Conservation (phyloP, 2,329 filamentous ascomycete species). For the Venturia pyrina region DNA sequence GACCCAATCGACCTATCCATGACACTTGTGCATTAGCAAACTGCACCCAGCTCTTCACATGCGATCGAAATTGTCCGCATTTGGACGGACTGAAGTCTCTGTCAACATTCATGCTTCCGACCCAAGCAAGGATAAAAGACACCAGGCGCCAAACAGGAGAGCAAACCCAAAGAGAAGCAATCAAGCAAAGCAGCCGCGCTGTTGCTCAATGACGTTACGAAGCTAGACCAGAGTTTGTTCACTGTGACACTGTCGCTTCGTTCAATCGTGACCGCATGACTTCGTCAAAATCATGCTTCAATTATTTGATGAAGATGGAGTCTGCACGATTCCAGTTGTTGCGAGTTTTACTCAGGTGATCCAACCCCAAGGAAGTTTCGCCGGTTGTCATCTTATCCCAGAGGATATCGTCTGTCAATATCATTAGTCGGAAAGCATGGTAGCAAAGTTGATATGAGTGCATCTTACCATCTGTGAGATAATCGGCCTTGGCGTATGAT, state of each 20-base stretch:
- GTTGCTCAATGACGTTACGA: not conserved
- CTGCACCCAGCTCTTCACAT: not conserved
- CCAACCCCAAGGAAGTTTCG: slow-evolving; percentile 41
- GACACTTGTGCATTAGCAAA: not conserved
- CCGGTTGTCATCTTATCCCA: slow-evolving; percentile 30
- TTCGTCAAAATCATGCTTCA: not conserved
- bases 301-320: slow-evolving; percentile 53
- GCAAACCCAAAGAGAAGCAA: not conserved
- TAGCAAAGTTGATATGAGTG: not conserved
- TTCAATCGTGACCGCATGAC: not conserved
- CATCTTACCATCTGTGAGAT: slow-evolving; percentile 74
- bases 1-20: not conserved
- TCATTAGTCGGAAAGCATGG: slow-evolving; percentile 13
- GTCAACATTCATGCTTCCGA: not conserved
- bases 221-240: not conserved
- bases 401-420: slow-evolving; percentile 34
- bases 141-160: not conserved
- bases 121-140: not conserved
- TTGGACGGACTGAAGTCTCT: not conserved
- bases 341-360: slow-evolving; percentile 52
- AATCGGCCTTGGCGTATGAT: slow-evolving; percentile 64
- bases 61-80: not conserved
- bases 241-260: not conserved
- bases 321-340: slow-evolving; percentile 51
- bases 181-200: not conserved